phyloP scores from a whole-genome alignment of 345 rosid species.

The Conringia planisiliqua region DNA sequence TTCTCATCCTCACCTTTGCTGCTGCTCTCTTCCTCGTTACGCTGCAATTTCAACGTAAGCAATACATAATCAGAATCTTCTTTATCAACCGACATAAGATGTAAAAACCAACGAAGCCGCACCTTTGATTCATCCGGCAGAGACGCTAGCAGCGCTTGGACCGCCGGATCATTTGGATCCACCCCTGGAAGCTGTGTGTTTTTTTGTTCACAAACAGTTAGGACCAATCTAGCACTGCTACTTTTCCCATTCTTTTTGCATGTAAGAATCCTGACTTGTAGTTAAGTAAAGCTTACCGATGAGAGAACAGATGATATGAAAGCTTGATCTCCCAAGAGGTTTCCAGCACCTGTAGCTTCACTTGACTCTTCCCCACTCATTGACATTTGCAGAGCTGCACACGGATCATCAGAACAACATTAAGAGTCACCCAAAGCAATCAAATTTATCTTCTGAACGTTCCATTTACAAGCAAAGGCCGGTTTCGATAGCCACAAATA shows the following conservation, averaged over 20 bases:
- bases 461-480: neutral
- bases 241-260: neutral
- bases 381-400: conserved; percentile 73
- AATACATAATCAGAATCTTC: conserved; percentile 4
- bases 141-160: conserved; percentile 67
- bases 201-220: conserved; percentile 6
- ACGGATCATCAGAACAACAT: neutral
- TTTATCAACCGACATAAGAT: neutral
- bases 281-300: conserved; percentile 48
- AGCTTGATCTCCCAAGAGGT: conserved; percentile 65
- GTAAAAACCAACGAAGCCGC: neutral
- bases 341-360: conserved; percentile 33
- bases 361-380: conserved; percentile 47
- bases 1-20: conserved; percentile 36
- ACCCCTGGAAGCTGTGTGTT: conserved; percentile 74
- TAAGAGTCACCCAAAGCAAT: neutral
- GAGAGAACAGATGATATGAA: conserved; percentile 70
- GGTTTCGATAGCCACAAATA: neutral
- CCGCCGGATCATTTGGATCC: conserved; percentile 74
- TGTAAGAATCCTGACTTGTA: neutral
- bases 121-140: conserved; percentile 68
- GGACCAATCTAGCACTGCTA: neutral
- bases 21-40: conserved; percentile 29
- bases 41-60: conserved; percentile 18
- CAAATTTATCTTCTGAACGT: neutral